These are phyloP conservation scores for Hepatocystis sp. DNA, from an alignment of 169 alveolate species.

Conservation along the genomic window DNA sequence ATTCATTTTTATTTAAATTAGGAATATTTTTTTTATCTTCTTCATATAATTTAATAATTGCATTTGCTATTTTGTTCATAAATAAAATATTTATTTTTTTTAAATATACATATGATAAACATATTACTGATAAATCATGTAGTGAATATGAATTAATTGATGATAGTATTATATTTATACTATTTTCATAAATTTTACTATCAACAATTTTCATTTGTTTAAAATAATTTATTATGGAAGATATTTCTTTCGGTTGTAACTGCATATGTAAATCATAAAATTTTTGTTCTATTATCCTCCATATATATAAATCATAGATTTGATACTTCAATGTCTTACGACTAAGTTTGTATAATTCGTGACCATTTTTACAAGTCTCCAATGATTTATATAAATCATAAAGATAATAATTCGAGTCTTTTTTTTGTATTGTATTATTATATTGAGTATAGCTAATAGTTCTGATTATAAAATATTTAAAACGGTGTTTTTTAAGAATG, in stretches of 20 bases:
- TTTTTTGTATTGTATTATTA: slow-evolving; percentile 8
- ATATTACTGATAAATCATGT: slow-evolving; percentile 80
- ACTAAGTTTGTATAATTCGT: slow-evolving; percentile 72
- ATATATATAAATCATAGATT: slow-evolving; percentile 78
- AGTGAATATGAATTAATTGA: slow-evolving; percentile 75
- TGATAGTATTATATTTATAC: slow-evolving; percentile 74
- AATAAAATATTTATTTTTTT: slow-evolving; percentile 15
- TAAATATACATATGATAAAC: slow-evolving; percentile 78
- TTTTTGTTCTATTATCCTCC: slow-evolving; percentile 79
- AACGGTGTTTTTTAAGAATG: neutral
- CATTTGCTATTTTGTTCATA: slow-evolving; percentile 29
- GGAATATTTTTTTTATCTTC: slow-evolving; percentile 38
- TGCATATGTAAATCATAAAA: slow-evolving; percentile 74
- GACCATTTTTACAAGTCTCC: slow-evolving; percentile 48
- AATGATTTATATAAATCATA: slow-evolving; percentile 47
- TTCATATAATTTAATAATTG: slow-evolving; percentile 33
- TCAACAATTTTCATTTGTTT: slow-evolving; percentile 82
- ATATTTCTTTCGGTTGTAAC: slow-evolving; percentile 80
- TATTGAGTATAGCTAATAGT: slow-evolving; percentile 32
- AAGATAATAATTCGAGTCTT: slow-evolving; percentile 11
- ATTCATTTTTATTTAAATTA: slow-evolving; percentile 15
- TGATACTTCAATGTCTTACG: slow-evolving; percentile 78
- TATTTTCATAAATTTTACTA: slow-evolving; percentile 77
- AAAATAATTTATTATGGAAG: slow-evolving; percentile 80
- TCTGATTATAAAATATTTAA: slow-evolving; percentile 11